Evolutionary conservation across 1,284 basidiomycete species (phyloP), one percentile per base, ranked within the genome.

Genomic region (Cutaneotrichosporon cutaneum): DNA sequence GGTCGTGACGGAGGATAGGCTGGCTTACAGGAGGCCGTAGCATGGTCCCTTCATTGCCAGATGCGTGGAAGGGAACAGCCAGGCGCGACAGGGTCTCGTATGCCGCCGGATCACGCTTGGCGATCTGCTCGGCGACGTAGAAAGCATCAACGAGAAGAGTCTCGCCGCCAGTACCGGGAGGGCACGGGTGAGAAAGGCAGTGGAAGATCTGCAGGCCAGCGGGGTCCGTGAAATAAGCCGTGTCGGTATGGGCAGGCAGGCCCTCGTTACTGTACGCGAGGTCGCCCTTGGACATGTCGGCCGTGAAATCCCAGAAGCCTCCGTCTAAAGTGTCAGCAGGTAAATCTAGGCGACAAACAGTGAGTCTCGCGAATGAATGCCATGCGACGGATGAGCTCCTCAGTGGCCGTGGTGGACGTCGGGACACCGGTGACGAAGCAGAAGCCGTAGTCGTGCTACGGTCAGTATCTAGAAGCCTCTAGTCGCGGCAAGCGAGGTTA

Each of bases 271-370:
- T 94, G 79, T 99, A 99, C 0, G 82, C 82, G 7, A 92, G 88
- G 75, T 98, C 94, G 22, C 93, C 93, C 72, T 90, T 93, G 13
- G 89, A 87, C 22, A 96, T 84, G 74, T 96, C 88, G 0, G 94
- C 88, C 0, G 94, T 97, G 73, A 99, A 96, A 72, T 97, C 92
- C 94, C 95, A 99, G 79, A 98, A 95, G 54, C 87, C 87, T 35
- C 92, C 92, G 70, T 94, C 90, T 93, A 62, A 55, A 51, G 57
- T 22, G 26, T 47, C 39, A 63, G 48, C 39, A 21, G 7, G 30
- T 54, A 53, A n/a, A 35, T 33, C 11, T 21, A 11, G 8, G 24
- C 32, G 14, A 77, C 84, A 66, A 73, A 89, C 94, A 98, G 73
- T 97, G 94, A 0, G 95, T 97, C 76, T 95, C 88, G 51, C 94